These are phyloP conservation scores for Neurospora sp. DNA, from an alignment of 2,329 filamentous ascomycete species.

Conservation along the genomic window DNA sequence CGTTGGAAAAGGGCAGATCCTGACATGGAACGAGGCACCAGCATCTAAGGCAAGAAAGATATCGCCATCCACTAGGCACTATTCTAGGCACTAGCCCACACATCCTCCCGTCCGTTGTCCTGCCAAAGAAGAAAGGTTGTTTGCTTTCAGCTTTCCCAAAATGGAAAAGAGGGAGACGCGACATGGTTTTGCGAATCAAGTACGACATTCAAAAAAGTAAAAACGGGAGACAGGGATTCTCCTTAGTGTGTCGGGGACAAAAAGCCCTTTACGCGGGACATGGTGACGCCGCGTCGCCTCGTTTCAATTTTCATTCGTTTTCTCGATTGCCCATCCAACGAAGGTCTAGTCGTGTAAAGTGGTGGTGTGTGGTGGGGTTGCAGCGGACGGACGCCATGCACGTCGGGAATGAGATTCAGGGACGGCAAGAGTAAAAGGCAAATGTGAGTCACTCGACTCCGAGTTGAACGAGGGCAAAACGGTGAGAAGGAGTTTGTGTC, in stretches of 20 bases:
- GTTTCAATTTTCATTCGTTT: background rate
- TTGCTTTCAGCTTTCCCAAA: background rate
- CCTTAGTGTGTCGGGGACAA: background rate
- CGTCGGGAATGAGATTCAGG: slow-evolving; percentile 4
- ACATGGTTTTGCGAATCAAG: background rate
- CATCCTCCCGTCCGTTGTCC: background rate
- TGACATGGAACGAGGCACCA: background rate
- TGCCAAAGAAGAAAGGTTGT: background rate
- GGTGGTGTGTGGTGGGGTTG: slow-evolving; percentile 1
- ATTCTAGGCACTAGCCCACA: background rate
- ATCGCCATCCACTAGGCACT: background rate
- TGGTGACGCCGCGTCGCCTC: background rate
- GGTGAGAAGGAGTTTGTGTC: background rate
- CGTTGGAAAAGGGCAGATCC: background rate
- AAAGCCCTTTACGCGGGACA: background rate
- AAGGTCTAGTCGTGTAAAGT: background rate
- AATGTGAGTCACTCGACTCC: slow-evolving; percentile 17
- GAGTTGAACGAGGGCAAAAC: background rate
- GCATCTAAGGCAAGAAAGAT: background rate
- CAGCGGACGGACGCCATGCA: slow-evolving; percentile 1
- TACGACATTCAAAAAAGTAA: background rate
- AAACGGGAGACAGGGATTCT: background rate
- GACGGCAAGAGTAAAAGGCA: background rate
- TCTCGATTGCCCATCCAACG: background rate
- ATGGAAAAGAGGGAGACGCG: background rate